Evolutionary conservation across 768 basidiomycete genomes (phyloP), one percentile per base, ranked within the genome.

Genomic region (Lactarius hatsudake): DNA sequence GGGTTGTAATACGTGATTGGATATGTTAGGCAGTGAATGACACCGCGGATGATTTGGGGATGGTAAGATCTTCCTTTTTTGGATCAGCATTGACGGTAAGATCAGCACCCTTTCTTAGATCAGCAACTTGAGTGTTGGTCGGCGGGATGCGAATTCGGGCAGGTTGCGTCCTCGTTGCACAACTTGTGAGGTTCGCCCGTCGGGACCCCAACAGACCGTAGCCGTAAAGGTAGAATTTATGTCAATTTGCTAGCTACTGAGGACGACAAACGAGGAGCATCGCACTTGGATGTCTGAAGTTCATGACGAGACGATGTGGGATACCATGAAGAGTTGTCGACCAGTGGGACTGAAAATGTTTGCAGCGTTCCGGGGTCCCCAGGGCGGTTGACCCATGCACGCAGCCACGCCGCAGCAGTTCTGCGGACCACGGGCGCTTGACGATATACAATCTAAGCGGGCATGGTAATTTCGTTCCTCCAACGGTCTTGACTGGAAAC

Each of bases 331-430:
- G 13, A 28, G 51, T 13, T 3, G 51, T 53, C 26, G 26, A 51
- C 23, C 12, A 7, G 5, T 53, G 15, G 0, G 10, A 15, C 26
- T 13, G 13, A 26, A 5, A 48, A 10, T 6, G 48, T 23, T 34
- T 5, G 26, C 51, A 23, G 13, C 51, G 23, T 53, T 53, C 51
- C 51, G 51, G 51, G 51, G 51, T 53, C 51, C 38, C 51, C 51
- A 28, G 48, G 51, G 51, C 12, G 51, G 12, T 40, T 53, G 51
- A 26, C 26, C n/a, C 12, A 5, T 12, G 9, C 23, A 42, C 23
- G 51, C 51, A 53, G 51, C 51, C 51, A 53, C 51, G 51, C 51
- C 51, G 51, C 51, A 53, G 51, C n/a, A 26, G 23, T 53, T 26
- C 51, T 53, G 51, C 51, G 51, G 51, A 53, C 51, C 12, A 53